phyloP scores from a whole-genome alignment of 306 rosid species.

The Fagus sylvatica region DNA sequence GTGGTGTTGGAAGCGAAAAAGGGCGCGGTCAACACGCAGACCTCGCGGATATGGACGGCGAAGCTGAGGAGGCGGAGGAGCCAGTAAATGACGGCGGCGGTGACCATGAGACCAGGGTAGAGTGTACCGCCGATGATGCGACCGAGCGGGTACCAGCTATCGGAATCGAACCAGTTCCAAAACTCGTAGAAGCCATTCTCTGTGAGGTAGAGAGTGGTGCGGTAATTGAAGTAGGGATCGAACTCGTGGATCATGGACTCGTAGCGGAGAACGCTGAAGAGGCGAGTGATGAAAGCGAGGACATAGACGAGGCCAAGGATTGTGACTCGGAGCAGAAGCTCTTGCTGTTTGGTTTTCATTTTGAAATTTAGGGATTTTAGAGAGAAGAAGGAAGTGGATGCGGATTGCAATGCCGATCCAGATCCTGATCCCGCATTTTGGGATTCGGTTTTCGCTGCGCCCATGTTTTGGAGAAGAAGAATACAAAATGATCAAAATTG shows the following conservation, averaged over 20 bases:
- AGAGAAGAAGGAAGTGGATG: too few relatives aligned
- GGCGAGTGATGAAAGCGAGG: slow-evolving; percentile 90
- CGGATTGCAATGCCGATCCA: too few relatives aligned
- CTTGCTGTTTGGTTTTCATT: slow-evolving; percentile 93
- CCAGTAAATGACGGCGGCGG: slow-evolving; percentile 84
- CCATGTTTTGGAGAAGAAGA: too few relatives aligned
- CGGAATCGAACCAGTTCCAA: slow-evolving; percentile 99
- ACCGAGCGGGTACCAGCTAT: slow-evolving; percentile 95
- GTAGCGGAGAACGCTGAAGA: slow-evolving; percentile 91
- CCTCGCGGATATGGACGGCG: slow-evolving; percentile 92
- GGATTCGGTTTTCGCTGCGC: too few relatives aligned
- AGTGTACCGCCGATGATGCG: slow-evolving; percentile 95
- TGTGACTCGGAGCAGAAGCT: slow-evolving; percentile 83
- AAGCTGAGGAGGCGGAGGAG: slow-evolving; percentile 61
- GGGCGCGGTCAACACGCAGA: slow-evolving; percentile 91
- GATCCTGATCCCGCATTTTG: too few relatives aligned
- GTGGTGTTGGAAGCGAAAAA: slow-evolving; percentile 95
- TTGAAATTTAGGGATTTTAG: too few relatives aligned
- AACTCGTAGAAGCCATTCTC: slow-evolving; percentile 85
- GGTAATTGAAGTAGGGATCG: slow-evolving; percentile 97
- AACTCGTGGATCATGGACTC: slow-evolving; percentile 99
- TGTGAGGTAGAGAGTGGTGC: slow-evolving; percentile 79
- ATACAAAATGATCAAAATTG: too few relatives aligned
- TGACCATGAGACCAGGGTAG: slow-evolving; percentile 96
- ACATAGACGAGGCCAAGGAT: slow-evolving; percentile 68